These are phyloP conservation scores for Oidiodendron maius DNA, from an alignment of 495 filamentous ascomycete genomes.

Conservation along the genomic window DNA sequence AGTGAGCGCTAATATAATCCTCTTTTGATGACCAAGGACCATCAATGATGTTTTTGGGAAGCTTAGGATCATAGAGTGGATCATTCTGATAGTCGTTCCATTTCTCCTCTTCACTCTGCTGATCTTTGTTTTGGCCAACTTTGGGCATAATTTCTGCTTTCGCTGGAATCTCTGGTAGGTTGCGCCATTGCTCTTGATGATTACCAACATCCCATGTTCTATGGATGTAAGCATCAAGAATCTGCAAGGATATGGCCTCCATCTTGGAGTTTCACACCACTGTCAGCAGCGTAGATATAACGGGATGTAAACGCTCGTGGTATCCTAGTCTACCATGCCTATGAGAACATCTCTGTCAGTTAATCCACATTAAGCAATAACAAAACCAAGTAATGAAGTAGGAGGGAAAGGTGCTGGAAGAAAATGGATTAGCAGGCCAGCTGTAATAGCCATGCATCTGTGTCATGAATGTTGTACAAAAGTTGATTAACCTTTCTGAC, in stretches of 20 bases:
- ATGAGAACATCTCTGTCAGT: not conserved
- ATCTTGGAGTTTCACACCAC: not conserved
- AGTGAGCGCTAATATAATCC: constrained; percentile 44
- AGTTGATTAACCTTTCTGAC: too few species aligned
- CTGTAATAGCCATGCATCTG: too few species aligned
- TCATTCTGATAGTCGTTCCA: constrained; percentile 17
- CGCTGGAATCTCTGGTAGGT: constrained; percentile 40
- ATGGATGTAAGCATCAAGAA: not conserved
- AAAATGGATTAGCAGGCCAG: too few species aligned
- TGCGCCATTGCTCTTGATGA: constrained; percentile 28
- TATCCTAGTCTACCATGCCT: too few species aligned
- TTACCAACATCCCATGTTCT: not conserved
- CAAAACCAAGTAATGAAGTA: not conserved
- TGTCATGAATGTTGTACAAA: too few species aligned
- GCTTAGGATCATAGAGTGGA: constrained; percentile 21
- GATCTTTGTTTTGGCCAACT: not conserved
- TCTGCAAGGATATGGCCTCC: not conserved
- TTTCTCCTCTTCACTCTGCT: not conserved
- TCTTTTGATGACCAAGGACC: constrained; percentile 39
- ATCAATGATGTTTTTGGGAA: constrained; percentile 33
- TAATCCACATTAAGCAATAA: not conserved
- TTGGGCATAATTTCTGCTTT: constrained; percentile 36
- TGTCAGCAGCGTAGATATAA: too few species aligned
- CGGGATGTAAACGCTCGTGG: too few species aligned
- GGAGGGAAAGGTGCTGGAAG: too few species aligned